Base-by-base conservation (phyloP, 345 rosid genomes). In the Rhizophora mangle region DNA sequence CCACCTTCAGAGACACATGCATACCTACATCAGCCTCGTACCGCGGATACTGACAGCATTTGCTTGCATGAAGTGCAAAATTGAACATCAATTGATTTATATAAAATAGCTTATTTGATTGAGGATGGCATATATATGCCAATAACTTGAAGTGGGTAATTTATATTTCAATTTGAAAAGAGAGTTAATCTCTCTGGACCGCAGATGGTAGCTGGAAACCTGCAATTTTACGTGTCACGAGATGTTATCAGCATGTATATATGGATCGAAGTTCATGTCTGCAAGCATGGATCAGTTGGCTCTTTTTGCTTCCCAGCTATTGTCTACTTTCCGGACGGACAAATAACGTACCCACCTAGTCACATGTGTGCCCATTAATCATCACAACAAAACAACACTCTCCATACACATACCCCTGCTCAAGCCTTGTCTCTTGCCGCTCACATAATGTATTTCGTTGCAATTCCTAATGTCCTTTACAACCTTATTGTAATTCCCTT, bases 351-450 rank as follows among this genome's bases (percentile, higher is more conserved):
- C 86, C 85, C 88, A 82, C 79, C 80, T 69, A 81, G 74, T 86
- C 88, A 86, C 91, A 84, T 84, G 87, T 86, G 82, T 79, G 74
- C 82, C 77, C 74, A 15, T 78, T 82, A 77, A 84, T 86, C 82
- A 82, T 86, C 69, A 81, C 88, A 82, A 84, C 80, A 71, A 74
- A 84, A 86, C 88, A 86, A 84, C 61, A 16, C 77, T 76, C 75
- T 80, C 82, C 78, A 78, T 81, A 67, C 83, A 54, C 71, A 27
- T 59, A 46, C 68, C 18, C 49, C 81, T 79, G 80, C 67, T 59
- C 83, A 71, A 63, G n/a, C 72, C 73, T 77, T 84, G 79, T 77
- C 80, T 70, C 81, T 80, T 73, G 73, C 71, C 67, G 74, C 59
- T 63, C 71, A 24, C 60, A 56, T 56, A 1, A 24, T 56, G 60